A percentile compares a stretch with the other conserved stretches of the same genome.
phyloP scores from a whole-genome alignment of 192 early-diverging fungal species.

The Umbelopsis isabellina region DNA sequence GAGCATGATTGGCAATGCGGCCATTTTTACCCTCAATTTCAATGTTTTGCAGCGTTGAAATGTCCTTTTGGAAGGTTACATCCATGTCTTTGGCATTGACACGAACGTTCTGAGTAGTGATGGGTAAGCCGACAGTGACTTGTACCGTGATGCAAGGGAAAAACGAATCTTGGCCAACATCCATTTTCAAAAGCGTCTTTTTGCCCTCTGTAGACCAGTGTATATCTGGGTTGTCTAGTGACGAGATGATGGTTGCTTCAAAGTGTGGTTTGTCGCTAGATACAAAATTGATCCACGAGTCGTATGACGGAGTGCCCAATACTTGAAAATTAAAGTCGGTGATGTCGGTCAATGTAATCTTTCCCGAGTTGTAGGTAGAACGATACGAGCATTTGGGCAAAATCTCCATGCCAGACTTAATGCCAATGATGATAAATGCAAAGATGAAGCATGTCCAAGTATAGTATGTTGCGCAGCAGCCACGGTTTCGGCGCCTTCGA shows the following conservation, averaged over 20 bases:
- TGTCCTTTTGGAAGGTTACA: background rate
- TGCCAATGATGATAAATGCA: background rate
- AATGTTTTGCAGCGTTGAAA: background rate
- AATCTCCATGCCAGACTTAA: background rate
- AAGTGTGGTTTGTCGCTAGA: background rate
- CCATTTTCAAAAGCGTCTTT: background rate
- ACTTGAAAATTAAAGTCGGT: background rate
- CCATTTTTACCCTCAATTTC: background rate
- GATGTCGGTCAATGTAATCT: background rate
- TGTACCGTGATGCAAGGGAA: background rate
- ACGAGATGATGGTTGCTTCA: background rate
- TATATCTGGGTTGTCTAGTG: background rate
- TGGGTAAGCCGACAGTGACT: background rate
- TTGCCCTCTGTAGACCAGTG: background rate
- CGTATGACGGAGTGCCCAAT: background rate
- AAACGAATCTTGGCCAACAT: background rate
- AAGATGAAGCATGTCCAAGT: conserved; percentile 15
- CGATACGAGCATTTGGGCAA: background rate
- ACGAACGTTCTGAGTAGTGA: background rate
- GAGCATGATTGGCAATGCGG: background rate
- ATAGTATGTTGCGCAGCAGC: conserved; percentile 16
- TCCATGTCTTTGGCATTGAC: background rate
- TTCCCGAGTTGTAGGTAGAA: background rate
- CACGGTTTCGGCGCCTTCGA: background rate
- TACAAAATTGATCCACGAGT: background rate